Evolutionary conservation across 2,329 filamentous ascomycete genomes (phyloP).

Genomic region (Colletotrichum orbiculare): DNA sequence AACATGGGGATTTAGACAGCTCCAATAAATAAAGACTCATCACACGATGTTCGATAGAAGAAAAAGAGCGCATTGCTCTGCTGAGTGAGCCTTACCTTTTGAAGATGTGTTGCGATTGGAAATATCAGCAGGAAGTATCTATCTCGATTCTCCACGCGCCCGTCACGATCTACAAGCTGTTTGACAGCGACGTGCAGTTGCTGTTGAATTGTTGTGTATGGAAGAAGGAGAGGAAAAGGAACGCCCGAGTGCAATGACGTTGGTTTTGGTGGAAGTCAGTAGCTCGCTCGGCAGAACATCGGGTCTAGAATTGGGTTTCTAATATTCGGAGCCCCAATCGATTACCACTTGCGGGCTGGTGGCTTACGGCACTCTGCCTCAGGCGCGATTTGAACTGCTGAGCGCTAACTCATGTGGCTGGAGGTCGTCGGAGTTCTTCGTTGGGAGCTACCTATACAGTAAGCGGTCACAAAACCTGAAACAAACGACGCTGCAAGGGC

Average conservation of each 20-base stretch:
- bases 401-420: conserved; percentile 3
- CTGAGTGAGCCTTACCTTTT: conserved; percentile 28
- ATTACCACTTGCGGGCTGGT: not conserved
- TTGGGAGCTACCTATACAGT: conserved; percentile 39
- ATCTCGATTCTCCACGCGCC: not conserved
- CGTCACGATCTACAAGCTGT: not conserved
- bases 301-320: not conserved
- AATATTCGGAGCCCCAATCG: not conserved
- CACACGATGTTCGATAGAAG: conserved; percentile 42
- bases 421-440: conserved; percentile 22
- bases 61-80: conserved; percentile 1
- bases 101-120: not conserved
- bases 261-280: conserved; percentile 11
- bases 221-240: not conserved
- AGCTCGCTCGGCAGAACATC: conserved; percentile 26
- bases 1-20: conserved; percentile 77
- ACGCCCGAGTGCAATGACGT: conserved; percentile 18
- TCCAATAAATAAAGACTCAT: conserved; percentile 74
- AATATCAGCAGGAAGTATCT: not conserved
- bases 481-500: conserved; percentile 44
- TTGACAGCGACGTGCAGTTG: conserved; percentile 1
- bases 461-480: conserved; percentile 49
- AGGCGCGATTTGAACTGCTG: not conserved
- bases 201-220: conserved; percentile 17
- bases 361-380: conserved; percentile 3